Base-by-base conservation (phyloP, 345 rosid species). In the Angophora floribunda region DNA sequence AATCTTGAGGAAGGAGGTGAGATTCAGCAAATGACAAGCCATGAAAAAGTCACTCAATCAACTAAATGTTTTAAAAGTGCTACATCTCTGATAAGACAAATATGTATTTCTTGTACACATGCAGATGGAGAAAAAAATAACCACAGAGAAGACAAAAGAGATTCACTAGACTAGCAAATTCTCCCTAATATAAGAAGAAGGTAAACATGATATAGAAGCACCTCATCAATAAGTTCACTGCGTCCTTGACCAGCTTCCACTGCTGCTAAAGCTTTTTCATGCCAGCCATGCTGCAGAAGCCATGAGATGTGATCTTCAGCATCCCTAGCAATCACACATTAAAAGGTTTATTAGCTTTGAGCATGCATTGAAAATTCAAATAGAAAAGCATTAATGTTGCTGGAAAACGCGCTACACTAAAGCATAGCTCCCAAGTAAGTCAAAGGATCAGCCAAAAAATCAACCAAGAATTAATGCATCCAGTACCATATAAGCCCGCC, bases 261-360 rank as follows among this genome's bases (percentile, higher is more conserved):
- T 85, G 99, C 99, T 87, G 96, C 99, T 89, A 98, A 91, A 88
- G 99, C 99, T 93, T 98, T 98, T 92, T 97, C 99, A 89, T 98
- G 99, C 93, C 96, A 95, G 59, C 98, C 99, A 93, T 97, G 99
- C 92, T 95, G 99, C 90, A 98, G 96, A 92, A 98, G 99, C 99
- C 99, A 98, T 87, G 99, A 91, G 87, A 98, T 97, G 90, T 98
- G 99, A 93, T 98, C 99, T 92, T 98, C 99, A 65, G 98, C 95
- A 93, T 98, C 99, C 97, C 99, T 97, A 89, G 88, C 61, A 89
- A 86, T 52, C 53, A 90, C 28, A 80, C 70, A 87, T 88, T 49
- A 36, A 17, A 61, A 36, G 26, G 82, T 41, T 19, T 67, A 32
- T 75, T 75, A 45, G 88, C 88, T 86, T 19, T 85, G 59, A 30